Base-by-base conservation (phyloP, 2,329 filamentous ascomycete genomes). In the Triangularia verruculosa region DNA sequence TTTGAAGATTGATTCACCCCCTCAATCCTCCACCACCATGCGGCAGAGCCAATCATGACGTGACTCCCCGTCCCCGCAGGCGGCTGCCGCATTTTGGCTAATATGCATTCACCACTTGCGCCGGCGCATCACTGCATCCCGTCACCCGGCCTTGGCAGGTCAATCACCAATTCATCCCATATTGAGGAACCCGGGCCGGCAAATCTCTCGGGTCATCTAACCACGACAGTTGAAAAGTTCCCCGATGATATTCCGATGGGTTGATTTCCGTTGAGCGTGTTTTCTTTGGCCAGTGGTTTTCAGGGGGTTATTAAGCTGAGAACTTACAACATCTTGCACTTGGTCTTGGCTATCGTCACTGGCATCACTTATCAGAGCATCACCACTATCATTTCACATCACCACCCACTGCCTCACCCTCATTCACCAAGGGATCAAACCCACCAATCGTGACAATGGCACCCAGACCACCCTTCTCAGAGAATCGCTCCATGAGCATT, bases 401-500 rank as follows among this genome's bases (percentile, higher is more conserved):
- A 32, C 28, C 57, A 47, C 17, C n/a, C n/a, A n/a, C n/a, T n/a
- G n/a, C 54, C 13, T 17, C n/a, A 57, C 5, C 12, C 12, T 56
- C 9, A 4, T 4, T 47, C 39, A 47, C 39, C 39, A n/a, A 52
- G 4, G 20, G 24, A 13, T 55, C 51, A 27, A 62, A n/a, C n/a
- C 34, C 43, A n/a, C n/a, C 56, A 57, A 51, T n/a, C 64, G 56
- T n/a, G 64, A 74, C 66, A 24, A 78, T 78, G 76, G 11, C 25
- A n/a, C 61, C 68, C 20, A 74, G 73, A 55, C 77, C 75, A 68
- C 70, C 76, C 57, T 74, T 80, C 66, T 70, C 77, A 68, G 66
- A 78, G 67, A 85, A 85, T 73, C 80, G 81, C 72, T 80, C 82
- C 64, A 78, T 84, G 74, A 73, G 78, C 71, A 86, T 88, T 69